Conservation (phyloP, 2,329 filamentous ascomycete species). For the Emmonsia crescens region DNA sequence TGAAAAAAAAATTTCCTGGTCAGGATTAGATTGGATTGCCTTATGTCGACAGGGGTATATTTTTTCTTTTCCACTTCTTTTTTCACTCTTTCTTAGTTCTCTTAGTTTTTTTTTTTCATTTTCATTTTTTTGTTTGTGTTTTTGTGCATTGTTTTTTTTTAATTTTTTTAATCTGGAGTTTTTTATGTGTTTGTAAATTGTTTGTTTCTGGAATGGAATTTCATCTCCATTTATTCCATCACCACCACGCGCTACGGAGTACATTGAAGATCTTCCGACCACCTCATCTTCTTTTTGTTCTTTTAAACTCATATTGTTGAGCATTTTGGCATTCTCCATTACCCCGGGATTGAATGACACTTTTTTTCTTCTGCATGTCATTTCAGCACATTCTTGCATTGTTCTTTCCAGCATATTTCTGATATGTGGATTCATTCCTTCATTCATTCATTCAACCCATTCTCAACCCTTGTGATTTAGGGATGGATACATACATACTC, state of each 20-base stretch:
- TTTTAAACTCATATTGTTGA: no score
- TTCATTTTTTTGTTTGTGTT: neutral
- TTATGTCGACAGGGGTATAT: neutral
- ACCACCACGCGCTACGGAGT: no score
- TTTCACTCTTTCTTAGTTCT: neutral
- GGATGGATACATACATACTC: neutral
- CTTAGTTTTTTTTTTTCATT: neutral
- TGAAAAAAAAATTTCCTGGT: neutral
- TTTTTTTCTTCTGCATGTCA: neutral
- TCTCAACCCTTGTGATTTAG: neutral
- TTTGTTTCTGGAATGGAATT: no score
- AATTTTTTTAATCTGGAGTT: no score
- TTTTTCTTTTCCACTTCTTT: constrained; percentile 3
- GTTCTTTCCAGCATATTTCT: neutral
- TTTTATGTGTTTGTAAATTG: no score
- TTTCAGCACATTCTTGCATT: neutral
- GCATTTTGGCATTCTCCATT: no score
- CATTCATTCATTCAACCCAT: neutral
- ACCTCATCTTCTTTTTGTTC: no score
- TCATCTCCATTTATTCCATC: no score
- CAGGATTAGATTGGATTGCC: neutral
- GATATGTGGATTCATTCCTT: neutral
- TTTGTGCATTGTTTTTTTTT: no score
- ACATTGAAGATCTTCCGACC: no score
- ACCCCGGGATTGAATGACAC: no score